These are phyloP conservation scores for Polytrichum commune DNA, from an alignment of 225 moss, liverwort and hornwort species.

Conservation along the genomic window DNA sequence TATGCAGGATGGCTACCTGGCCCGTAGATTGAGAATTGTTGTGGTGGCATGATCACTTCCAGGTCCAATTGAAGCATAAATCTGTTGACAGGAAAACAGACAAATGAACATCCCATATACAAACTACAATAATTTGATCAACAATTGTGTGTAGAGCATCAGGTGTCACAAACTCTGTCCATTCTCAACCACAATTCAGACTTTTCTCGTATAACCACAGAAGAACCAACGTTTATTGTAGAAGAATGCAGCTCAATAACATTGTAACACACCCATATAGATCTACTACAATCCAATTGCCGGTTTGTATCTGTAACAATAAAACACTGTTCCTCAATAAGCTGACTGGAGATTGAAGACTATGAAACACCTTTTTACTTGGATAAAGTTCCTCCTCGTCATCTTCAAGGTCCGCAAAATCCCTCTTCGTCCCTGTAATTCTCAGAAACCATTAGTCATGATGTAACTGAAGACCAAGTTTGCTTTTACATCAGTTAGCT, in stretches of 20 bases:
- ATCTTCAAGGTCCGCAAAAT: conserved; percentile 84
- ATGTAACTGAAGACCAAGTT: neutral
- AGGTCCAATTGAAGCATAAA: conserved; percentile 52
- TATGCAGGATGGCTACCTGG: conserved; percentile 37
- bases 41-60: conserved; percentile 81
- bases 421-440: conserved; percentile 72
- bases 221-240: neutral
- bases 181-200: neutral
- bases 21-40: conserved; percentile 75
- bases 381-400: conserved; percentile 95
- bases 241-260: neutral
- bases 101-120: neutral
- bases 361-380: conserved; percentile 50
- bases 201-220: neutral
- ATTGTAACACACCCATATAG: no score
- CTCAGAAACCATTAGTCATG: neutral
- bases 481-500: neutral
- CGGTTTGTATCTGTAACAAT: no score
- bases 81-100: conserved; percentile 20
- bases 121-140: neutral
- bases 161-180: neutral
- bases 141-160: neutral
- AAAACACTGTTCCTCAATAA: neutral
- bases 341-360: neutral
- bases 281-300: no score